These are phyloP conservation scores for Vitrella brassicaformis DNA, from an alignment of 73 alveolate species.

Conservation along the genomic window DNA sequence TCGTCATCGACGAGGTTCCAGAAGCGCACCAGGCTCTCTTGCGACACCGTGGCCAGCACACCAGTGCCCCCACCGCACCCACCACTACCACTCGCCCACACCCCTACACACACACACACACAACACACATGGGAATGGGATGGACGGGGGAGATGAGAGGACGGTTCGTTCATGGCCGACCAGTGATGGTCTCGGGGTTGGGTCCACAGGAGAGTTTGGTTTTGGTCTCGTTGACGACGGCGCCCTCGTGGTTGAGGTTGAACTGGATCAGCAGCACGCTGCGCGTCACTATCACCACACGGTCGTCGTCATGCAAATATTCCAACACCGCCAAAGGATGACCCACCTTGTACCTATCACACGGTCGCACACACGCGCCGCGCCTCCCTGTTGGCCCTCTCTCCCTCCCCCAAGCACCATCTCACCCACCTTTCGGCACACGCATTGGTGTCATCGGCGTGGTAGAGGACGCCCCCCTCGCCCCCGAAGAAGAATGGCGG, in stretches of 20 bases:
- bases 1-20: background rate
- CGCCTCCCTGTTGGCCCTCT: no score
- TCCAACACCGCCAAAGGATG: no score
- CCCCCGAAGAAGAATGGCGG: background rate
- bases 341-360: no score
- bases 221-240: background rate
- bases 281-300: background rate
- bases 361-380: no score
- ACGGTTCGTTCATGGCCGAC: no score
- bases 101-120: no score
- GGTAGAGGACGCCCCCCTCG: background rate
- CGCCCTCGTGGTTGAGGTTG: background rate
- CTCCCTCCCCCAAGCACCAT: no score
- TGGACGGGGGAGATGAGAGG: no score
- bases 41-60: background rate
- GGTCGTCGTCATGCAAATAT: background rate
- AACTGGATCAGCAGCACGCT: background rate
- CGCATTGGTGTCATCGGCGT: background rate
- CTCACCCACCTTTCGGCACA: no score
- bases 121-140: no score
- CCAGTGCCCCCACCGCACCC: background rate
- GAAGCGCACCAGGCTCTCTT: background rate
- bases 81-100: no score
- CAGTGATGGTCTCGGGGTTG: background rate
- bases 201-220: background rate